Base-by-base conservation (phyloP, 2,329 filamentous ascomycete species). In the Claviceps humidiphila region DNA sequence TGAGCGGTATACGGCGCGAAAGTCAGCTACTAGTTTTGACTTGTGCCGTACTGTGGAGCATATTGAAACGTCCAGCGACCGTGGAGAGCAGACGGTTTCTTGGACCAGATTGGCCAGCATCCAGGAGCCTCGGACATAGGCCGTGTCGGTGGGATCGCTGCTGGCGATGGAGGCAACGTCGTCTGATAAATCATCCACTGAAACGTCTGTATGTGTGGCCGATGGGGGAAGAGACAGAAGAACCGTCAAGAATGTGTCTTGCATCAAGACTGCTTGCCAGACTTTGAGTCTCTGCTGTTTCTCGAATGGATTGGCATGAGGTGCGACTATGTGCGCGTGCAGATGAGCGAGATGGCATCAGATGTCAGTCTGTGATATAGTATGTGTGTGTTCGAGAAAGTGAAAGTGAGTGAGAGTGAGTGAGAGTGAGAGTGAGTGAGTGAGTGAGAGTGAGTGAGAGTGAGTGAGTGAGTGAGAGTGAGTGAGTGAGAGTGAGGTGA, bases 221-320 rank as follows among this genome's bases (percentile, higher is more conserved):
- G 80, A 86, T 0, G 87, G 87, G 0, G 87, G 87, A 1, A 91
- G 74, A 22, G 87, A 87, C 26, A 90, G 74, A 0, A 90, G 75
- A 0, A 90, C 84, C 0, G 85, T 89, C 3, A 90, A 70, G 63
- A 90, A 90, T 0, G 87, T 90, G 64, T 91, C 87, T 66, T 91
- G 87, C 14, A 89, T 76, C 26, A 88, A 72, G 1, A 90, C 84
- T 2, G 87, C 86, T 65, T 90, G 86, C 87, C 87, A 91, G 2
- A 90, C 74, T 62, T 89, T 90, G 49, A 85, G 76, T 24, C 87
- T 77, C 60, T 87, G 81, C 62, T 90, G 85, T 63, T 89, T 90
- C 57, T 90, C 85, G 53, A 85, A 84, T 1, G 75, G 70, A 3
- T 74, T 80, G 1, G 84, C 83, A 40, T 81, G 73, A 0, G 85